These are phyloP conservation scores for Coprinopsis strossmayeri DNA, from an alignment of 768 basidiomycete species.

Conservation along the genomic window DNA sequence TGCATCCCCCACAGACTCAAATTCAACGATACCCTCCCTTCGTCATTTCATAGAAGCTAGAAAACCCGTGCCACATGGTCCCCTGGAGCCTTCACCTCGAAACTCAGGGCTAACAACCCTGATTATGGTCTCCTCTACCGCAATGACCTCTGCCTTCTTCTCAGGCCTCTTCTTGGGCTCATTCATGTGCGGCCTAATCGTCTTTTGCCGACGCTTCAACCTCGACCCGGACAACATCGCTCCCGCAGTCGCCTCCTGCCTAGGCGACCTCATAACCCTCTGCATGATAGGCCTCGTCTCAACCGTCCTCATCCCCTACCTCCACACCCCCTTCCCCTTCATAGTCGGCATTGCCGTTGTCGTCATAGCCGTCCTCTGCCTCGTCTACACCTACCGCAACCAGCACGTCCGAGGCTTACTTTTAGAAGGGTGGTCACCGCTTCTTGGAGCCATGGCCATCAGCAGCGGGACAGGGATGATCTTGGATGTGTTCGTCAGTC, in stretches of 20 bases:
- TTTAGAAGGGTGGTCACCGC: slow-evolving; percentile 81
- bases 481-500: slow-evolving; percentile 81
- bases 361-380: slow-evolving; percentile 39
- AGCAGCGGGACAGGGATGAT: slow-evolving; percentile 87
- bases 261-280: slow-evolving; percentile 91
- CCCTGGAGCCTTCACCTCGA: slow-evolving; percentile 16
- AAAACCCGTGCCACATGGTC: slow-evolving; percentile 19
- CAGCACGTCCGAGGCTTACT: slow-evolving; percentile 64
- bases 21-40: slow-evolving; percentile 11
- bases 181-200: slow-evolving; percentile 85
- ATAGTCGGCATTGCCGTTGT: slow-evolving; percentile 45
- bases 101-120: slow-evolving; percentile 39
- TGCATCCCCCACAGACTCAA: slow-evolving; percentile 12
- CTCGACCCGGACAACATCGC: slow-evolving; percentile 92
- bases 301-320: slow-evolving; percentile 57
- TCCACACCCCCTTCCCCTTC: slow-evolving; percentile 62
- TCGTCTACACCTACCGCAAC: slow-evolving; percentile 58
- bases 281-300: slow-evolving; percentile 74
- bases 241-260: slow-evolving; percentile 85
- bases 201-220: slow-evolving; percentile 67
- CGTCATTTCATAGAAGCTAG: slow-evolving; percentile 17
- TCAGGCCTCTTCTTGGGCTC: slow-evolving; percentile 79
- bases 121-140: slow-evolving; percentile 66
- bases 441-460: slow-evolving; percentile 87
- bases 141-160: slow-evolving; percentile 76